Percentiles rank a stretch among this genome's conserved stretches.
Conservation (phyloP, 257 asterid species). For the Fraxinus americana region DNA sequence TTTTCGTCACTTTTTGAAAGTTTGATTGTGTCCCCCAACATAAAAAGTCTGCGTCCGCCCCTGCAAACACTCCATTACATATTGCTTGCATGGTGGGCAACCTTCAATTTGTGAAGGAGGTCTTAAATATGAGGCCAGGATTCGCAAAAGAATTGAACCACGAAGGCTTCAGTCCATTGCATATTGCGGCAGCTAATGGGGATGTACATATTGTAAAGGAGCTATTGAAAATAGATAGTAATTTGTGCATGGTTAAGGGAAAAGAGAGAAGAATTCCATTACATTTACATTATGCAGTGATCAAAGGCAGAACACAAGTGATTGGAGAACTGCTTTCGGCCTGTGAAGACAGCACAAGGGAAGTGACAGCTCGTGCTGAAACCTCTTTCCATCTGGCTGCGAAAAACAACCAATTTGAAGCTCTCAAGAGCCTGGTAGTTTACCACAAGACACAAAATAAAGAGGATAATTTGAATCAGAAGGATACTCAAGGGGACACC, state of each 20-base stretch:
- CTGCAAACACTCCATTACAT: constrained; percentile 27
- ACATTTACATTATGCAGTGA: constrained; percentile 34
- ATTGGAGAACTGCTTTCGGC: constrained; percentile 22
- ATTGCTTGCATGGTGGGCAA: constrained; percentile 24
- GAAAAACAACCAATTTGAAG: constrained; percentile 30
- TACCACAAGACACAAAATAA: constrained; percentile 13
- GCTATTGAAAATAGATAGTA: constrained; percentile 2
- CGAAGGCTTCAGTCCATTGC: constrained; percentile 29
- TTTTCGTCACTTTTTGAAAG: no score
- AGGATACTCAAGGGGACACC: constrained; percentile 33
- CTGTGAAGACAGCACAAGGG: constrained; percentile 18
- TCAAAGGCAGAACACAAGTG: constrained; percentile 30
- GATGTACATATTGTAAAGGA: constrained; percentile 16
- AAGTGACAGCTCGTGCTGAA: constrained; percentile 34
- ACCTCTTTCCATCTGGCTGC: constrained; percentile 29
- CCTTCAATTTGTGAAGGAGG: constrained; percentile 19
- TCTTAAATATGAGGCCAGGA: constrained; percentile 10
- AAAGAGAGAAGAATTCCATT: constrained; percentile 28
- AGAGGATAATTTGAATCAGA: constrained; percentile 22
- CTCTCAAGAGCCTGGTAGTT: constrained; percentile 13
- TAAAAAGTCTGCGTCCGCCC: no score
- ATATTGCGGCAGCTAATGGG: constrained; percentile 29
- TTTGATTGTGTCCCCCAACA: no score
- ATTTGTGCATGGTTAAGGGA: constrained; percentile 27
- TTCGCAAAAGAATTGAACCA: constrained; percentile 15